Evolutionary conservation across 192 early-diverging fungal genomes (phyloP), one percentile per base, ranked within the genome.

Genomic region (Funneliformis mosseae): DNA sequence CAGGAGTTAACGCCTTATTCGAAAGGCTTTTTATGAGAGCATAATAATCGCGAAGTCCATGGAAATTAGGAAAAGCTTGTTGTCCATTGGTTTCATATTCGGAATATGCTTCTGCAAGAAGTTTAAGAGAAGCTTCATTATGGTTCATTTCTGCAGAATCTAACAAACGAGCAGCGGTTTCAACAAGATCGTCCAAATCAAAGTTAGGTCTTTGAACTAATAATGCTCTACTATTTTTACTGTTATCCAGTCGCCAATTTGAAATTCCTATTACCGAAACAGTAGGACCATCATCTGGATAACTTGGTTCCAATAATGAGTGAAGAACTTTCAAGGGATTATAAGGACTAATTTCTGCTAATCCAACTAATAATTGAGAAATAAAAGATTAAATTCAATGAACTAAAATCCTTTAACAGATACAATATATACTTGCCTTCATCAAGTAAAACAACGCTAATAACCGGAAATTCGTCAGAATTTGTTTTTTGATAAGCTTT

Each of bases 391-490:
- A 11, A 1, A 10, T 67, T 3, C 8, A 45, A 5, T 0, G 43
- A 4, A 18, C 5, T 55, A 18, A 5, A 16, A 18, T 48, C 14
- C 3, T 55, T 33, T 69, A 69, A 41, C 16, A 69, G 18, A 6
- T 10, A 64, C 25, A 64, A 64, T 69, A 41, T 39, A 69, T 39
- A 39, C 4, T 18, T 55, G 73, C 79, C 79, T 77, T 78, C 81
- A 28, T 81, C 81, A 67, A 81, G 81, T 50, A 81, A 63, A 46
- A 81, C 81, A 16, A 81, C 81, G 39, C 77, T 72, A 23, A 63
- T 64, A 41, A 77, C 38, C 39, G 61, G 62, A 39, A 81, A 81
- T 55, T 77, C 70, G 18, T 70, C 25, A 41, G 81, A 76, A 71
- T 68, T 77, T 25, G 50, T 76, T 16, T 76, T 64, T 27, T 81